These are phyloP conservation scores for Neoboletus brunneissimus DNA, from an alignment of 768 basidiomycete genomes.

Conservation along the genomic window DNA sequence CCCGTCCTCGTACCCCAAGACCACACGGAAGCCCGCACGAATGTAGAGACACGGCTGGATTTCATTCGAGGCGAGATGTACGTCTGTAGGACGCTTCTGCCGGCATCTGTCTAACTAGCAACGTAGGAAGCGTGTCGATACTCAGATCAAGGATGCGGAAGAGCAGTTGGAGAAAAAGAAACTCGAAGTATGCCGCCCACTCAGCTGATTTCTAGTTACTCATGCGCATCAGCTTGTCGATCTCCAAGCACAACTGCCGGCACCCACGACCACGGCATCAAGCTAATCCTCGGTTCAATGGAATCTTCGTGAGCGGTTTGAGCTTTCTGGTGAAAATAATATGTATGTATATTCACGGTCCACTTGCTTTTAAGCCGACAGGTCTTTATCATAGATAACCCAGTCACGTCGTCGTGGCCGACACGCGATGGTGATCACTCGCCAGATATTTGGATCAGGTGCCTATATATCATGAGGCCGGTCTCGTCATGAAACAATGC, in stretches of 20 bases:
- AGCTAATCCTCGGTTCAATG: slow-evolving; percentile 1
- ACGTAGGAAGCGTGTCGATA: slow-evolving; percentile 72
- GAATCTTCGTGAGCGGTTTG: neutral
- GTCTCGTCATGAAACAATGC: neutral
- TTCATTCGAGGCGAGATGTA: slow-evolving; percentile 90
- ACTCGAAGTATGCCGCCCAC: slow-evolving; percentile 53
- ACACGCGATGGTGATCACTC: neutral
- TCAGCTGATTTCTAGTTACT: slow-evolving; percentile 5
- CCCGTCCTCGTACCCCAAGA: slow-evolving; percentile 91
- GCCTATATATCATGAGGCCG: neutral
- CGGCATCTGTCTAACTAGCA: slow-evolving; percentile 8
- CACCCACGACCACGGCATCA: slow-evolving; percentile 29
- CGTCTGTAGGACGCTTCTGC: slow-evolving; percentile 19
- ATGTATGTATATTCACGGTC: neutral
- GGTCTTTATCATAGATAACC: neutral
- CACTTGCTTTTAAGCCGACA: neutral
- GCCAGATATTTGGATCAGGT: neutral
- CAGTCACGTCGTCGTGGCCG: neutral
- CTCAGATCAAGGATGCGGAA: slow-evolving; percentile 75
- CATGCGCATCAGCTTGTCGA: slow-evolving; percentile 53
- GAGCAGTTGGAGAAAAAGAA: slow-evolving; percentile 80
- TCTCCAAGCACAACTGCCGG: slow-evolving; percentile 55
- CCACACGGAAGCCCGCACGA: slow-evolving; percentile 77
- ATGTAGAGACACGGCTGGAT: slow-evolving; percentile 85
- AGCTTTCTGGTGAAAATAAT: neutral